phyloP scores from a whole-genome alignment of 2,329 filamentous ascomycete genomes.

The Epichloe glyceriae region DNA sequence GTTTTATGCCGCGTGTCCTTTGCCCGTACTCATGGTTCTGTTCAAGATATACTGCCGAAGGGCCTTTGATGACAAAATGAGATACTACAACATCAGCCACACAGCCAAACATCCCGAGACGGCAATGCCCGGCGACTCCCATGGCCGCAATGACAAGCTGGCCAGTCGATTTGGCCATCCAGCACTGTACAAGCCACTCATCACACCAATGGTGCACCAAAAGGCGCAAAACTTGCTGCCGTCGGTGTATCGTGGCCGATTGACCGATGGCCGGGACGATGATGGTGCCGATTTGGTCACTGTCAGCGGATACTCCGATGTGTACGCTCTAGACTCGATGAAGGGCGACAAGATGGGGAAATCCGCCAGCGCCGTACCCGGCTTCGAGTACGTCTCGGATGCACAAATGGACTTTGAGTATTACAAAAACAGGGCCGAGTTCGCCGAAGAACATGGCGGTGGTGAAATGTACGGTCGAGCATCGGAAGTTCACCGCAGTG shows the following conservation, averaged over 20 bases:
- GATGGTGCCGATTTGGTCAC: constrained; percentile 42
- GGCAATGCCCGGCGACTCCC: constrained; percentile 32
- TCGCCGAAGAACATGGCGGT: constrained; percentile 75
- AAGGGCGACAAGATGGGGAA: constrained; percentile 36
- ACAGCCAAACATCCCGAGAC: constrained; percentile 33
- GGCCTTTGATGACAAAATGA: constrained; percentile 65
- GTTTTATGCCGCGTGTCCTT: constrained; percentile 57
- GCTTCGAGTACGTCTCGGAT: constrained; percentile 86
- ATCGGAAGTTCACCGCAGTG: constrained; percentile 45
- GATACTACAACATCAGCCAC: constrained; percentile 63
- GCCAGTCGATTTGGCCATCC: constrained; percentile 79
- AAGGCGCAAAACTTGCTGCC: constrained; percentile 78
- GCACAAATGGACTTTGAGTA: constrained; percentile 78
- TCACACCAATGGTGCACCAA: constrained; percentile 90
- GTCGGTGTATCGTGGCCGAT: constrained; percentile 72
- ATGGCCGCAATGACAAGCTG: constrained; percentile 52
- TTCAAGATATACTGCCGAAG: constrained; percentile 80
- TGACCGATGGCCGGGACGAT: constrained; percentile 52
- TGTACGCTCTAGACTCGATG: constrained; percentile 74
- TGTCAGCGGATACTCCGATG: constrained; percentile 67
- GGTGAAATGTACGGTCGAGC: constrained; percentile 52
- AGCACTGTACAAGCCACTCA: constrained; percentile 74
- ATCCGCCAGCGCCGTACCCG: constrained; percentile 36
- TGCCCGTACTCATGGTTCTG: constrained; percentile 62
- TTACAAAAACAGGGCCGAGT: constrained; percentile 82